Evolutionary conservation across 2,329 filamentous ascomycete genomes (phyloP).

Genomic region (Xylaria sp.): DNA sequence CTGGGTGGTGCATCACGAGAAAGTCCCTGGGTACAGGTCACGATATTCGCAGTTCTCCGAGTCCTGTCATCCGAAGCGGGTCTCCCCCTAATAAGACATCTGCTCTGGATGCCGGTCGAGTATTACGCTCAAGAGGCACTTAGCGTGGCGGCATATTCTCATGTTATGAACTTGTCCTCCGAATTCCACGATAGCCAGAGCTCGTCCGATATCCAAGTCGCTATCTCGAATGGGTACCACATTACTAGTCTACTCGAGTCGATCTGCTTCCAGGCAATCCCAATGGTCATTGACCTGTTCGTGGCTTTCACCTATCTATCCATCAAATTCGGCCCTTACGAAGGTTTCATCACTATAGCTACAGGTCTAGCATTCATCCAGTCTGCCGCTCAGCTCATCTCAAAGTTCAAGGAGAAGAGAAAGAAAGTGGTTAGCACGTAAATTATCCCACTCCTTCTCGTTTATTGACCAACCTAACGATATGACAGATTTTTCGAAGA

Average conservation of each 20-base stretch:
- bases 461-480: slow-evolving; percentile 4
- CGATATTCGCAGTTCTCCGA: slow-evolving; percentile 62
- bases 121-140: slow-evolving; percentile 66
- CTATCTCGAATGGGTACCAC: slow-evolving; percentile 64
- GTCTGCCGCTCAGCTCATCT: slow-evolving; percentile 63
- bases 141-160: slow-evolving; percentile 65
- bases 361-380: slow-evolving; percentile 67
- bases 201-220: slow-evolving; percentile 67
- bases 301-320: slow-evolving; percentile 70
- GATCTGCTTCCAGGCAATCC: slow-evolving; percentile 66
- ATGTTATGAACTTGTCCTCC: slow-evolving; percentile 69
- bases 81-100: slow-evolving; percentile 62
- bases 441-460: slow-evolving; percentile 24
- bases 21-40: slow-evolving; percentile 63
- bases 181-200: slow-evolving; percentile 71
- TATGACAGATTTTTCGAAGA: slow-evolving; percentile 60
- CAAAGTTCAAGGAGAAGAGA: slow-evolving; percentile 60
- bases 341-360: slow-evolving; percentile 69
- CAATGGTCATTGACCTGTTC: slow-evolving; percentile 69
- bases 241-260: slow-evolving; percentile 67
- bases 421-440: slow-evolving; percentile 62
- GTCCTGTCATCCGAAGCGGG: slow-evolving; percentile 66
- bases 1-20: slow-evolving; percentile 62
- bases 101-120: slow-evolving; percentile 68
- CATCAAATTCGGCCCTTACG: slow-evolving; percentile 67